phyloP scores from a whole-genome alignment of 2,329 filamentous ascomycete species.

The Xylariaceae sp. region DNA sequence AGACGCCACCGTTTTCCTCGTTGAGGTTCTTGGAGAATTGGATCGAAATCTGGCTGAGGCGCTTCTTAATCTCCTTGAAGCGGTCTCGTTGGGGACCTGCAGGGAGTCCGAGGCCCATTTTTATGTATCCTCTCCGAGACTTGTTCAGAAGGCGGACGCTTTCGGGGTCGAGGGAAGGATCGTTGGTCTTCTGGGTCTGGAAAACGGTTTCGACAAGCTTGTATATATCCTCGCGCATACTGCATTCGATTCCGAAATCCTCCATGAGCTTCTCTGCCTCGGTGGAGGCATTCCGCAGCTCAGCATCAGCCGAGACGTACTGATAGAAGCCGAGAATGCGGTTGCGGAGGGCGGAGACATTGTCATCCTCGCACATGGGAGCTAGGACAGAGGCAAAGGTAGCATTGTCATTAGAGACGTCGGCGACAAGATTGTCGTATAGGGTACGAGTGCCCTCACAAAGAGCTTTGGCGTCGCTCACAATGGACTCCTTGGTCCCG shows the following conservation, averaged over 20 bases:
- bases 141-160: slow-evolving; percentile 70
- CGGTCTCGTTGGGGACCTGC: slow-evolving; percentile 67
- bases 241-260: slow-evolving; percentile 72
- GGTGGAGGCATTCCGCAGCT: slow-evolving; percentile 69
- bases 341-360: slow-evolving; percentile 53
- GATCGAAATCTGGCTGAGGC: slow-evolving; percentile 69
- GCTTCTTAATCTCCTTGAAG: slow-evolving; percentile 84
- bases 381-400: slow-evolving; percentile 53
- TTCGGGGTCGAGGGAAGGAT: slow-evolving; percentile 60
- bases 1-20: slow-evolving; percentile 76
- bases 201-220: slow-evolving; percentile 57
- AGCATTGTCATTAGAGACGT: slow-evolving; percentile 50
- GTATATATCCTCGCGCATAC: slow-evolving; percentile 81
- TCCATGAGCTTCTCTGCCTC: slow-evolving; percentile 73
- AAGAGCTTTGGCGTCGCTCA: slow-evolving; percentile 62
- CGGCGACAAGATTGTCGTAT: slow-evolving; percentile 63
- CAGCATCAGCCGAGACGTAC: slow-evolving; percentile 66
- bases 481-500: slow-evolving; percentile 65
- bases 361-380: slow-evolving; percentile 72
- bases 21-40: slow-evolving; percentile 77
- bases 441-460: slow-evolving; percentile 60
- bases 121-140: slow-evolving; percentile 72
- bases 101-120: slow-evolving; percentile 69
- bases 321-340: slow-evolving; percentile 78
- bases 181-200: slow-evolving; percentile 50